Base-by-base conservation (phyloP, 805 yeast genomes). In the Torulaspora microellipsoides region DNA sequence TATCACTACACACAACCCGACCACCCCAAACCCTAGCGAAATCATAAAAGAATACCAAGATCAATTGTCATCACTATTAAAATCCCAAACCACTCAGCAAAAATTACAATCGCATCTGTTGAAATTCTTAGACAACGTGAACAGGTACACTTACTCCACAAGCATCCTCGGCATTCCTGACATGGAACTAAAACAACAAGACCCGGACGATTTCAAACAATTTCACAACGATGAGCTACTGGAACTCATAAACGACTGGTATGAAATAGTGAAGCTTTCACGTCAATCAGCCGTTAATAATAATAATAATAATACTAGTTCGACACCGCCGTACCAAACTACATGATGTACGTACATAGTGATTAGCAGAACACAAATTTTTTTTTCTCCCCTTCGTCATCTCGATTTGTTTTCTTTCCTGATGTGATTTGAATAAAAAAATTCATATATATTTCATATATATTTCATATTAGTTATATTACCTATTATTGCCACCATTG, bases 1-100 rank as follows among this genome's bases (percentile, higher is more conserved):
- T 58, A 81, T 86, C 58, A 85, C 95, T 2, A 34, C 43, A 9
- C 34, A 13, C 13, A 14, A 20, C 12, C 12, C 4, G 9, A 8
- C n/a, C n/a, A 27, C 15, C 12, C 12, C 31, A 31, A 20, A 20
- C 7, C 25, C 40, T 5, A 13, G 13, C 14, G 36, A 38, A 15
- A 10, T 23, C n/a, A 34, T 38, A 7, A 27, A 31, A 11, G 25
- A 33, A 9, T 38, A 40, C 35, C 28, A 29, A 25, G 48, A 43
- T 13, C 38, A 47, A 15, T 20, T 47, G 27, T 37, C 46, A 25
- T 17, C 15, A 27, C 36, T 43, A 15, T 32, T 43, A 6, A 15
- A 34, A 8, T 17, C 30, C 14, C 39, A 34, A n/a, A 11, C 36
- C 4, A 12, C 11, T 4, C 38, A 35, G n/a, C 32, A 42, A n/a